Percentiles rank a stretch among this genome's conserved stretches.
These are phyloP conservation scores for Exophiala sp. DNA, from an alignment of 2,329 filamentous ascomycete genomes.

Conservation along the genomic window DNA sequence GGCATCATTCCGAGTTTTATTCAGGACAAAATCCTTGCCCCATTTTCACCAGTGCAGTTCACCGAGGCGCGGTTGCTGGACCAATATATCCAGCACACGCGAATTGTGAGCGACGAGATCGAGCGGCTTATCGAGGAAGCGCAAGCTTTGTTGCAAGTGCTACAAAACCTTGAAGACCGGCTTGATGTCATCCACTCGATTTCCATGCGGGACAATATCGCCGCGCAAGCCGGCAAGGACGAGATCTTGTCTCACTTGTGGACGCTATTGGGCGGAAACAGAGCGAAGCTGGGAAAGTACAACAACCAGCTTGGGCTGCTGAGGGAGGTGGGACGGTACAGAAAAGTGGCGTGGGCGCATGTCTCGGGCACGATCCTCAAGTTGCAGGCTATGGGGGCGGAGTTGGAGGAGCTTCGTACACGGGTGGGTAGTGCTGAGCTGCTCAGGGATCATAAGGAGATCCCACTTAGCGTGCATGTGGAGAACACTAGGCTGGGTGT, in stretches of 20 bases:
- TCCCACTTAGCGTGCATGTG: constrained; percentile 71
- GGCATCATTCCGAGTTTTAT: constrained; percentile 42
- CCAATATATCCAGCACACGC: constrained; percentile 71
- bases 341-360: constrained; percentile 63
- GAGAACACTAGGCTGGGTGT: constrained; percentile 70
- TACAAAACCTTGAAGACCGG: constrained; percentile 66
- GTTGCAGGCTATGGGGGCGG: constrained; percentile 67
- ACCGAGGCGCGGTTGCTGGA: constrained; percentile 64
- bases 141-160: constrained; percentile 61
- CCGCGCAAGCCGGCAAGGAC: constrained; percentile 57
- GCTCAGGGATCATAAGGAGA: constrained; percentile 34
- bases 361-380: constrained; percentile 69
- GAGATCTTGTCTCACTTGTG: constrained; percentile 68
- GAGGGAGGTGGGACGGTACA: constrained; percentile 62
- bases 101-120: constrained; percentile 67
- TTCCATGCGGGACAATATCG: constrained; percentile 60
- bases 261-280: constrained; percentile 71
- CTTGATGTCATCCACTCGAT: constrained; percentile 68
- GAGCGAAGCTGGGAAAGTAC: constrained; percentile 57
- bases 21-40: constrained; percentile 49
- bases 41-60: constrained; percentile 60
- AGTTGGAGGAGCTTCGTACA: constrained; percentile 68
- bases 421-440: constrained; percentile 59
- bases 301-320: constrained; percentile 63
- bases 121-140: constrained; percentile 65